Percentiles rank a stretch among this genome's conserved stretches.
Evolutionary conservation across 192 early-diverging fungal species (phyloP).

Genomic region (Globomyces pollinis-pini): DNA sequence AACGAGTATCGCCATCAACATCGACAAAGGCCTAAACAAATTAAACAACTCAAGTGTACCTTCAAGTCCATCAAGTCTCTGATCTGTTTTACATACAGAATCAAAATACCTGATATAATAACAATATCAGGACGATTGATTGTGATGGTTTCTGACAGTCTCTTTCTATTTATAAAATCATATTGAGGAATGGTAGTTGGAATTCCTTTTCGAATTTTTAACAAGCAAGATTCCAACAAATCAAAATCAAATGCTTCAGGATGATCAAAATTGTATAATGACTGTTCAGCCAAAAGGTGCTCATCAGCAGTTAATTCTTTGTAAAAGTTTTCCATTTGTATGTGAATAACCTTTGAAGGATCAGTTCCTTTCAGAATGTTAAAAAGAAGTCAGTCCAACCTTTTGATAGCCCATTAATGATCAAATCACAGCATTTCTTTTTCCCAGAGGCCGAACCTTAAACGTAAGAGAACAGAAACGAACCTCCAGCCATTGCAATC

Average conservation of each 20-base stretch:
- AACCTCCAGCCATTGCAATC: conserved; percentile 1
- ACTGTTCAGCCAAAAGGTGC: conserved; percentile 2
- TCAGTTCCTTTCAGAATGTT: no score
- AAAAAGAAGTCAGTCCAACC: no score
- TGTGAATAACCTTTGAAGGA: neutral
- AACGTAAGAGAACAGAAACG: no score
- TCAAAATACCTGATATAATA: conserved; percentile 70
- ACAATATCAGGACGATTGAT: conserved; percentile 54
- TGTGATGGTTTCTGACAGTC: conserved; percentile 16
- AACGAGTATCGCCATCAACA: conserved; percentile 71
- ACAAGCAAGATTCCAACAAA: conserved; percentile 48
- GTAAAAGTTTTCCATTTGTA: conserved; percentile 31
- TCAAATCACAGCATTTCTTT: neutral
- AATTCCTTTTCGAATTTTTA: conserved; percentile 40
- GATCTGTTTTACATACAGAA: conserved; percentile 62
- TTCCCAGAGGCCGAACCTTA: neutral
- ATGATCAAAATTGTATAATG: conserved; percentile 40
- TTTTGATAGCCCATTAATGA: neutral
- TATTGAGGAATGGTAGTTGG: conserved; percentile 50
- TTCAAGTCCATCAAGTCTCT: conserved; percentile 67
- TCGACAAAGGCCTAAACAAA: conserved; percentile 64
- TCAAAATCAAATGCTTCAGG: conserved; percentile 71
- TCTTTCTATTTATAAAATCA: conserved; percentile 41
- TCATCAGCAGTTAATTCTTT: conserved; percentile 16
- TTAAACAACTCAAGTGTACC: conserved; percentile 41